Base-by-base conservation (phyloP, 176 grass and related monocot species). In the Leersia perrieri region DNA sequence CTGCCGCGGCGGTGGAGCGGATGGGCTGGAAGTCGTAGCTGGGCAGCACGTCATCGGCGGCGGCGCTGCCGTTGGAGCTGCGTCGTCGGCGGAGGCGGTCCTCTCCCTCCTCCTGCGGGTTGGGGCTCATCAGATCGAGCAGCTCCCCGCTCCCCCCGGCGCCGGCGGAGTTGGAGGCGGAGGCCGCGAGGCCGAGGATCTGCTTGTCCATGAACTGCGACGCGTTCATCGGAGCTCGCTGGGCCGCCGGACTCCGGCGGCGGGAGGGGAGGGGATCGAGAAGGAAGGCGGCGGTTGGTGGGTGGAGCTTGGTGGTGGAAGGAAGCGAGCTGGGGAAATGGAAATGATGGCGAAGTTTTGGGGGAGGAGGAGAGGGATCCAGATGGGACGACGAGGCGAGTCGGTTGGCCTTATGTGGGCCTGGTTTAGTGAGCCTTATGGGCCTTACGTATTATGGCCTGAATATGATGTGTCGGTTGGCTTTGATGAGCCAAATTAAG, bases 191-290 rank as follows among this genome's bases (percentile, higher is more conserved):
- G 66, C 87, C 89, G 40, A 87, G 89, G 89, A 94, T 91, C 87
- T 94, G 86, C 77, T 94, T 94, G 78, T 94, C 92, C 92, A 94
- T 94, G 89, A 94, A 94, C 80, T 82, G 84, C 62, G 92, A 91
- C 22, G 84, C n/a, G 89, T 85, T 94, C 92, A 94, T 94, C 73
- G 80, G 53, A 3, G 9, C 53, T n/a, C 2, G 66, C 58, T 77
- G n/a, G 85, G 75, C 72, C 35, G 73, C 77, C n/a, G n/a, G n/a
- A n/a, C 70, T 34, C 32, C 38, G 22, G 22, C 63, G 82, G 29
- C 30, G 58, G 28, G 7, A 41, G 10, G 10, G 47, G 1, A 2
- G 71, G 8, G 42, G 39, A 1, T 1, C 20, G 49, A 20, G 18
- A 20, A 53, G 60, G n/a, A n/a, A n/a, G 3, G 38, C 22, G 79